Evolutionary conservation across 2,329 filamentous ascomycete species (phyloP).

Genomic region (Paecilomyces fulvus): DNA sequence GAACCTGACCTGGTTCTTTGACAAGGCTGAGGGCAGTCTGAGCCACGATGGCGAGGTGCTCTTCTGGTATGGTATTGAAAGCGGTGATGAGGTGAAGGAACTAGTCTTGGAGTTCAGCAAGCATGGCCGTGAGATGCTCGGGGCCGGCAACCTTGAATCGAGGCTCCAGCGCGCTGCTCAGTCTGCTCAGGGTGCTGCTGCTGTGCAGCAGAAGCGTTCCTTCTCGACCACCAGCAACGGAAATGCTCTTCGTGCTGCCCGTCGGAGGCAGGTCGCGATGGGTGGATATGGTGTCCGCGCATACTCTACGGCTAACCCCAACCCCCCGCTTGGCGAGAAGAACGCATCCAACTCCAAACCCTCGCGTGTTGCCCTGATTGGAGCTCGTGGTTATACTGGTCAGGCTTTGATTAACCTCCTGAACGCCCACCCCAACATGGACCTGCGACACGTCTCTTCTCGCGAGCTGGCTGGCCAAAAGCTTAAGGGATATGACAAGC

Average conservation of each 20-base stretch:
- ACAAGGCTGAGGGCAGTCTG: conserved; percentile 89
- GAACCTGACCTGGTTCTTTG: conserved; percentile 96
- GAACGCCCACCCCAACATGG: conserved; percentile 81
- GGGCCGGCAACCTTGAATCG: conserved; percentile 81
- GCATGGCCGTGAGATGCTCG: conserved; percentile 77
- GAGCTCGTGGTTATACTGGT: conserved; percentile 88
- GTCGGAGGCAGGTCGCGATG: conserved; percentile 20
- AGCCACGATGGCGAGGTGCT: conserved; percentile 79
- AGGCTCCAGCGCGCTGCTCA: conserved; percentile 70
- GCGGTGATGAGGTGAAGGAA: conserved; percentile 69
- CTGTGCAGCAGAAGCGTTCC: conserved; percentile 53
- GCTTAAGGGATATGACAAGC: conserved; percentile 83
- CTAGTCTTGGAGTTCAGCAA: conserved; percentile 79
- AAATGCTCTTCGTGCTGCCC: conserved; percentile 31
- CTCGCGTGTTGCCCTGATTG: conserved; percentile 76
- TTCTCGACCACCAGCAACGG: conserved; percentile 51
- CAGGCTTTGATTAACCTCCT: conserved; percentile 82
- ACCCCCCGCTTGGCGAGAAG: conserved; percentile 80
- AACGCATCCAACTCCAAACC: conserved; percentile 75
- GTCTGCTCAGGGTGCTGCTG: conserved; percentile 43
- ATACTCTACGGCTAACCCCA: conserved; percentile 57
- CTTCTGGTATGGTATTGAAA: conserved; percentile 91
- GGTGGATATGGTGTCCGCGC: conserved; percentile 27
- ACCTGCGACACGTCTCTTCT: conserved; percentile 84
- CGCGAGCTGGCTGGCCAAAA: conserved; percentile 83